Evolutionary conservation across 768 basidiomycete genomes (phyloP).

Genomic region (Suillus fuscotomentosus): DNA sequence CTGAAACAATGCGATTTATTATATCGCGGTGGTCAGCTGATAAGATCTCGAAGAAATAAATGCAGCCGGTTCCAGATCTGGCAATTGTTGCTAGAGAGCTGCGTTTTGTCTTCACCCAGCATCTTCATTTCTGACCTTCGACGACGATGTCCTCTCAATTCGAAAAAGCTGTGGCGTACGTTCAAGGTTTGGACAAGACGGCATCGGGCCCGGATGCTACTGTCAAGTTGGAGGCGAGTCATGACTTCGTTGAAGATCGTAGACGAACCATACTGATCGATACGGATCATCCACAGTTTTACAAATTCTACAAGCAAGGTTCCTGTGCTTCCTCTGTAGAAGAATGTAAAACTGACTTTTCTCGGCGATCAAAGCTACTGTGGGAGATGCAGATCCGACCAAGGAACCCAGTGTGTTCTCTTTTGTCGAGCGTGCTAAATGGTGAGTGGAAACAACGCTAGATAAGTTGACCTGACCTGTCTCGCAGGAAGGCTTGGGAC

Average conservation of each 20-base stretch:
- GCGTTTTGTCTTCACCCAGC: not conserved
- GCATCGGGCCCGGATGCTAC: constrained; percentile 60
- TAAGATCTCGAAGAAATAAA: not conserved
- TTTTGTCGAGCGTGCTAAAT: constrained; percentile 88
- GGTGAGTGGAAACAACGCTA: constrained; percentile 43
- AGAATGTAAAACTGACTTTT: not conserved
- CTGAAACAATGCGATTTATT: not conserved
- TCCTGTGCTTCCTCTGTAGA: constrained; percentile 10
- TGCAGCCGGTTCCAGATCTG: not conserved
- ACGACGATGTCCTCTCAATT: constrained; percentile 70
- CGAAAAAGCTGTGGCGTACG: constrained; percentile 69
- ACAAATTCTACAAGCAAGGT: constrained; percentile 94
- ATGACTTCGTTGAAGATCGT: constrained; percentile 4
- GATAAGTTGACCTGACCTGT: constrained; percentile 1
- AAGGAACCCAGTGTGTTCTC: constrained; percentile 65
- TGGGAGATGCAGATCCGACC: constrained; percentile 70
- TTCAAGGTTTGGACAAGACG: constrained; percentile 65
- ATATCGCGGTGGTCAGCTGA: not conserved
- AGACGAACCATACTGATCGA: constrained; percentile 1
- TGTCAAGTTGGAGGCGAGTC: not conserved
- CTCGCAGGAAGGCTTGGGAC: constrained; percentile 83
- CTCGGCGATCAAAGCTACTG: constrained; percentile 50
- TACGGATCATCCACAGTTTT: constrained; percentile 62
- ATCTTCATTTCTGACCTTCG: constrained; percentile 11
- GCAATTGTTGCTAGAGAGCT: not conserved